Conservation (phyloP, 2,329 filamentous ascomycete species). For the Colletotrichum viniferum region DNA sequence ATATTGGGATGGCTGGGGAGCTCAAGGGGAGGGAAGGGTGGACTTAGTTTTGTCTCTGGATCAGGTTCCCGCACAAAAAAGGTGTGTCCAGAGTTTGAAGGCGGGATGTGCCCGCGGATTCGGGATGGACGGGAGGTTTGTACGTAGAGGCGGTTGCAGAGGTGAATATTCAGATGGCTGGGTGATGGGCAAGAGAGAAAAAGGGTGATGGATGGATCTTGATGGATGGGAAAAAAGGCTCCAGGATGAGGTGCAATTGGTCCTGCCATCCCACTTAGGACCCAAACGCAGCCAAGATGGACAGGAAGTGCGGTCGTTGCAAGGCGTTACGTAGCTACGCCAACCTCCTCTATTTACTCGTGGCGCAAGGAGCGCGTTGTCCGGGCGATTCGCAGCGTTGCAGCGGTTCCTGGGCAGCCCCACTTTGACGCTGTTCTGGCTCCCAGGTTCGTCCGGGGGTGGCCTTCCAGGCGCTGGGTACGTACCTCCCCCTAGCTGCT, state of each 20-base stretch:
- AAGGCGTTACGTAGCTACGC: constrained; percentile 21
- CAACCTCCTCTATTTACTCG: constrained; percentile 25
- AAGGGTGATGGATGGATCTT: constrained; percentile 12
- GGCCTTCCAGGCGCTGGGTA: neutral
- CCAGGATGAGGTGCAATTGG: constrained; percentile 15
- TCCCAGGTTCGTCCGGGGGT: neutral
- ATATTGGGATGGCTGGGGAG: constrained; percentile 21
- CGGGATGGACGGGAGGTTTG: constrained; percentile 4
- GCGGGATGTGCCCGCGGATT: constrained; percentile 3
- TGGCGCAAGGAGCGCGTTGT: constrained; percentile 15
- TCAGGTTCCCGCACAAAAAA: neutral
- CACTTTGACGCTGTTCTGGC: neutral
- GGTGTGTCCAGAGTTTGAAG: neutral
- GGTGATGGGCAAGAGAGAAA: neutral
- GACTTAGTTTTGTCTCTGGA: constrained; percentile 25
- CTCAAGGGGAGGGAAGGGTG: neutral
- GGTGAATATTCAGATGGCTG: constrained; percentile 26
- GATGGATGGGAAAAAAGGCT: neutral
- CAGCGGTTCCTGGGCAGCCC: constrained; percentile 19
- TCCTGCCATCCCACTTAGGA: constrained; percentile 20
- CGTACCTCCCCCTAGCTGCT: neutral
- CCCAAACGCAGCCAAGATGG: neutral
- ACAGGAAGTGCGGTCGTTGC: neutral
- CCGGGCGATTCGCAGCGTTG: constrained; percentile 21
- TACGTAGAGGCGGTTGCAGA: constrained; percentile 1